Percentiles rank a stretch among this genome's conserved stretches.
Evolutionary conservation across 768 basidiomycete species (phyloP).

Genomic region (Hericium erinaceus): DNA sequence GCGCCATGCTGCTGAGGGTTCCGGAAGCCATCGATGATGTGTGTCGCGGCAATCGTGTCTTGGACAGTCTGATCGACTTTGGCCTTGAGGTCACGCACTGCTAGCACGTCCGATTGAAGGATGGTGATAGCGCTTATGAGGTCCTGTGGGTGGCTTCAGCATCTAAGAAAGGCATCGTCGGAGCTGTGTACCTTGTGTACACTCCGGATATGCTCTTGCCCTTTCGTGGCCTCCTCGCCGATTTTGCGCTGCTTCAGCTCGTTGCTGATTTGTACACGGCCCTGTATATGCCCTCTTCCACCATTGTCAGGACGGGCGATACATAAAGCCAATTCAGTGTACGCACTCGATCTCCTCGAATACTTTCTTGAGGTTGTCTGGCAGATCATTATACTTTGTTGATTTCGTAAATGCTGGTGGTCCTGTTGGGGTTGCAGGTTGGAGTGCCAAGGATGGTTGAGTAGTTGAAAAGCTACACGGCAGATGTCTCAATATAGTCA

Average conservation of each 20-base stretch:
- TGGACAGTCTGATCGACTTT: conserved; percentile 74
- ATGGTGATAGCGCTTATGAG: conserved; percentile 50
- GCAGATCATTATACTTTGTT: conserved; percentile 79
- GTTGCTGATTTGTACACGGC: conserved; percentile 71
- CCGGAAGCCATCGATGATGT: conserved; percentile 70
- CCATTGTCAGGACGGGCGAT: conserved; percentile 9
- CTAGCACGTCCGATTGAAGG: conserved; percentile 56
- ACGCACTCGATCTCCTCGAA: conserved; percentile 69
- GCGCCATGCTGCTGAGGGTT: conserved; percentile 63
- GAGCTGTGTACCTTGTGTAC: conserved; percentile 51
- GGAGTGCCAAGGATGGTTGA: conserved; percentile 2
- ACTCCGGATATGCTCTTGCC: conserved; percentile 55
- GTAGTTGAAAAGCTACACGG: conserved; percentile 1
- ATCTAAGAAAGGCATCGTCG: neutral
- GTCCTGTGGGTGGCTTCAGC: conserved; percentile 37
- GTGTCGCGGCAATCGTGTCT: conserved; percentile 70
- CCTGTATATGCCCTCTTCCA: conserved; percentile 59
- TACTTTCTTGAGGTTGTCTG: conserved; percentile 53
- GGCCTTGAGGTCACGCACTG: conserved; percentile 59
- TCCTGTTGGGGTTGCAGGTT: conserved; percentile 2
- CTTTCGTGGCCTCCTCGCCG: conserved; percentile 65
- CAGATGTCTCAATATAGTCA: neutral
- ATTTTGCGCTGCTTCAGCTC: conserved; percentile 69
- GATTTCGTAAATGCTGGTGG: conserved; percentile 34
- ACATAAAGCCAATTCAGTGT: neutral